Conservation (phyloP, 1,139 yeast species). For the Saccharomyces hybrid region DNA sequence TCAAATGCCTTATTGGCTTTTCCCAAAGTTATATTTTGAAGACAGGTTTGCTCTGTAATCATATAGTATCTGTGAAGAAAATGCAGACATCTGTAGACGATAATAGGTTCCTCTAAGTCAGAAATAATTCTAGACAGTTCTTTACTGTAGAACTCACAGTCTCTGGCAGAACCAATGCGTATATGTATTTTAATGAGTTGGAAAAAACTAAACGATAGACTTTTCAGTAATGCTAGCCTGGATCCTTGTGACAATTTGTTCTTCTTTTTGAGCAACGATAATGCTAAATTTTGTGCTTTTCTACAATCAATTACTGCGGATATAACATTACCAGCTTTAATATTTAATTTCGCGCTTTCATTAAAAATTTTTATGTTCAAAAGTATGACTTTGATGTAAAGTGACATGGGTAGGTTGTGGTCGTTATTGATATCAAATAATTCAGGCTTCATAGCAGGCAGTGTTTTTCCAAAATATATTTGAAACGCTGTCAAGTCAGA, state of each 20-base stretch:
- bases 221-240: constrained; percentile 34
- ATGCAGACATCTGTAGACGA: constrained; percentile 23
- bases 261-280: constrained; percentile 29
- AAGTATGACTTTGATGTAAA: constrained; percentile 22
- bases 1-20: constrained; percentile 21
- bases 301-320: constrained; percentile 31
- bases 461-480: constrained; percentile 9
- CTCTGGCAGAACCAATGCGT: constrained; percentile 47
- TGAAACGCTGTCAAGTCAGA: constrained; percentile 13
- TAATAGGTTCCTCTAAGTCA: constrained; percentile 28
- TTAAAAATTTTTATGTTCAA: constrained; percentile 21
- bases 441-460: constrained; percentile 15
- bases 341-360: constrained; percentile 20
- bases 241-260: constrained; percentile 26
- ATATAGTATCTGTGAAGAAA: constrained; percentile 19
- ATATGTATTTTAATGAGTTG: constrained; percentile 34
- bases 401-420: constrained; percentile 13
- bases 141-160: constrained; percentile 41
- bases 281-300: constrained; percentile 28
- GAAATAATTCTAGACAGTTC: constrained; percentile 39
- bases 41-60: constrained; percentile 15
- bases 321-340: constrained; percentile 14
- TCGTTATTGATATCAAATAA: constrained; percentile 23
- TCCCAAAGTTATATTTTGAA: constrained; percentile 11
- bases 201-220: constrained; percentile 35